A percentile compares a stretch with the other conserved stretches of the same genome.
These are phyloP conservation scores for Blastocrithidia nonstop DNA, from an alignment of 208 protist genomes.

Conservation along the genomic window DNA sequence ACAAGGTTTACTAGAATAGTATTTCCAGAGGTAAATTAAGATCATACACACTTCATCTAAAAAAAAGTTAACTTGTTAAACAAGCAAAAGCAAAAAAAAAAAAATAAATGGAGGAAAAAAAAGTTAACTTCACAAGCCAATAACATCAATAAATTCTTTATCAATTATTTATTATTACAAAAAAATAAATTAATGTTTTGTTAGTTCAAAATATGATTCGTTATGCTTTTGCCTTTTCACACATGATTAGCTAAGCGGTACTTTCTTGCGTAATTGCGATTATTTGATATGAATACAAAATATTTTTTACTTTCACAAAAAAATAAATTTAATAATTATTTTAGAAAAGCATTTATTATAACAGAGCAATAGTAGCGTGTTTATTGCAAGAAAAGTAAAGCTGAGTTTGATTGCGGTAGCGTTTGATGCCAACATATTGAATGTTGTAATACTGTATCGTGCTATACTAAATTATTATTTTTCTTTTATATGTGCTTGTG, in stretches of 20 bases:
- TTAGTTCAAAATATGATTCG: constrained; percentile 1
- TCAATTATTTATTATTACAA: background rate
- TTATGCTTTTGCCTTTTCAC: background rate
- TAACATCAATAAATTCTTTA: too few relatives aligned
- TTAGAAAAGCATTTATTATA: too few relatives aligned
- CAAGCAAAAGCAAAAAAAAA: background rate
- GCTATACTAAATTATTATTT: constrained; percentile 2
- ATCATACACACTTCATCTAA: background rate
- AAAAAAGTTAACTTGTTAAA: background rate
- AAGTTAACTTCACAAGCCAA: too few relatives aligned
- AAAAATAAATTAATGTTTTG: background rate
- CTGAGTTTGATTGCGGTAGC: background rate
- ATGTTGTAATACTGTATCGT: background rate
- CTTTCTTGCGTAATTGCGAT: too few relatives aligned
- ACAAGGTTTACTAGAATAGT: constrained; percentile 39
- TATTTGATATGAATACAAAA: too few relatives aligned
- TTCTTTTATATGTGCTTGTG: constrained; percentile 9
- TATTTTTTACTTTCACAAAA: too few relatives aligned
- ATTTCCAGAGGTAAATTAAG: constrained; percentile 30
- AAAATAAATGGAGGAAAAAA: background rate
- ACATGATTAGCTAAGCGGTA: too few relatives aligned
- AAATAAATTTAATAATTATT: too few relatives aligned
- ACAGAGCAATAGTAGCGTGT: background rate
- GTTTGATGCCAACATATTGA: background rate
- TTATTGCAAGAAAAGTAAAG: background rate